Evolutionary conservation across 495 filamentous ascomycete species (phyloP).

Genomic region (Xylaria telfairii): DNA sequence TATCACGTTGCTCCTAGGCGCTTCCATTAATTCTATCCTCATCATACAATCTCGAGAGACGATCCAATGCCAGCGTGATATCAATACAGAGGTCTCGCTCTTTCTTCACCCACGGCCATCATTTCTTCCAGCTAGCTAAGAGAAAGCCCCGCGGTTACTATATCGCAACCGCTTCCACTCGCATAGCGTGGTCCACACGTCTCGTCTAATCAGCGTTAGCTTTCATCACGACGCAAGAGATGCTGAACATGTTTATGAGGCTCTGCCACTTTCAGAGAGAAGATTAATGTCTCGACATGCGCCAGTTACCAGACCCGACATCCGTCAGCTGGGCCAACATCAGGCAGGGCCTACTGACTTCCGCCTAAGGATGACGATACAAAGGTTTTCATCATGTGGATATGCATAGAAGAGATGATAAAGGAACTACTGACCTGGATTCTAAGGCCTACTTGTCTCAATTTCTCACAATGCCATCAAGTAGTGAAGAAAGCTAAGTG

Average conservation of each 20-base stretch:
- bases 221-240: background rate
- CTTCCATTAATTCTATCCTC: background rate
- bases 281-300: constrained; percentile 64
- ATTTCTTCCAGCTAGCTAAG: background rate
- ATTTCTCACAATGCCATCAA: background rate
- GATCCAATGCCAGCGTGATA: background rate
- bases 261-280: constrained; percentile 60
- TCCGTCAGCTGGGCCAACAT: constrained; percentile 36
- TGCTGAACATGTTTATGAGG: background rate
- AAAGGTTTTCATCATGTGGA: constrained; percentile 63
- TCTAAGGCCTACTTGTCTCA: background rate
- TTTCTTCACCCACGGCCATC: background rate
- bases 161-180: background rate
- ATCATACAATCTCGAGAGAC: background rate
- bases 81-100: background rate
- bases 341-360: constrained; percentile 44
- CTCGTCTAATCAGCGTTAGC: constrained; percentile 2
- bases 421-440: constrained; percentile 33
- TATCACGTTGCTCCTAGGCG: background rate
- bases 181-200: background rate
- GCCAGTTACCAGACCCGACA: constrained; percentile 40
- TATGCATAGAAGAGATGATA: constrained; percentile 17
- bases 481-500: background rate
- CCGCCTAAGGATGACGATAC: constrained; percentile 75
- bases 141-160: background rate